Percentiles rank a stretch among this genome's conserved stretches.
Evolutionary conservation across 2,329 filamentous ascomycete species (phyloP).

Genomic region (Amesomyces nigricolor): DNA sequence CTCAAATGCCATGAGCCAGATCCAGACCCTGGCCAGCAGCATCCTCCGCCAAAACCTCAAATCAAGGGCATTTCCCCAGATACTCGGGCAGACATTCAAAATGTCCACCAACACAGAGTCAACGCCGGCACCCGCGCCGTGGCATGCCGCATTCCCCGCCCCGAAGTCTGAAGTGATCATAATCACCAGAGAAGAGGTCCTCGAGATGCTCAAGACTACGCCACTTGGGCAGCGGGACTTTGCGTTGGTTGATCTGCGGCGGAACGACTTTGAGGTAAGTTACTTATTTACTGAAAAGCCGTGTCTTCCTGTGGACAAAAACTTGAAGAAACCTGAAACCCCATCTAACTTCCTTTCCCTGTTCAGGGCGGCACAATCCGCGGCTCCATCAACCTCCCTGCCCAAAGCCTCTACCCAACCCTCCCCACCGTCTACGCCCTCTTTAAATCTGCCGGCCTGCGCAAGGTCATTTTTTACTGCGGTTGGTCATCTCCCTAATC

Average conservation of each 20-base stretch:
- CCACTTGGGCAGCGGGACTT: conserved; percentile 26
- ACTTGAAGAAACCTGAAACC: too few species aligned
- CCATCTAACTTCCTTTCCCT: not conserved
- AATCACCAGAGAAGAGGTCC: conserved; percentile 22
- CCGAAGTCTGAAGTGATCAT: conserved; percentile 17
- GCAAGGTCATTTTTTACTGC: conserved; percentile 44
- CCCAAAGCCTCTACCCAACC: conserved; percentile 40
- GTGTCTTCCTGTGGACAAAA: too few species aligned
- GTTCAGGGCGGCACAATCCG: conserved; percentile 50
- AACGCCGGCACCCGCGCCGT: conserved; percentile 10
- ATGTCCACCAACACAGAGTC: conserved; percentile 1
- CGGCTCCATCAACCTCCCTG: conserved; percentile 48
- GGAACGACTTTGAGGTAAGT: conserved; percentile 38
- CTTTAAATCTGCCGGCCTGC: conserved; percentile 37
- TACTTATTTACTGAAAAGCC: not conserved
- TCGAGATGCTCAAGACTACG: conserved; percentile 16
- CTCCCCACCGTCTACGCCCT: conserved; percentile 39
- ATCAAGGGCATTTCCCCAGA: not conserved
- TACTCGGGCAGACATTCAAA: not conserved
- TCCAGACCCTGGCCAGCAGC: too few species aligned
- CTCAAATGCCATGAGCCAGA: too few species aligned
- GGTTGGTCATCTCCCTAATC: conserved; percentile 34
- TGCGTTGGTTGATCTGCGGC: conserved; percentile 38
- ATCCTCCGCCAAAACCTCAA: too few species aligned
- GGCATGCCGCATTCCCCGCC: conserved; percentile 23